phyloP scores from a whole-genome alignment of 345 rosid species.

The Populus tremula region DNA sequence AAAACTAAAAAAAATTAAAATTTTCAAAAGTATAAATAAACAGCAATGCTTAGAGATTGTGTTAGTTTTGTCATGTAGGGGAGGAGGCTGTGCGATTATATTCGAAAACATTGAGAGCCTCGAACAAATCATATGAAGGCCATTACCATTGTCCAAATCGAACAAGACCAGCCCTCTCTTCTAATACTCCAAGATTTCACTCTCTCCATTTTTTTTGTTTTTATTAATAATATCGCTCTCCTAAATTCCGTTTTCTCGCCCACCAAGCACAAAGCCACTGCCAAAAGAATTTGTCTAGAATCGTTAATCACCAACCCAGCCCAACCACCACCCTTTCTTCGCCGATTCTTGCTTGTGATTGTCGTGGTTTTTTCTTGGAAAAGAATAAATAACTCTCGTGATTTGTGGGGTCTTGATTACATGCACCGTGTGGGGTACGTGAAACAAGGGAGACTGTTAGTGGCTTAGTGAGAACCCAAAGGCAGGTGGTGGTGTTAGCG shows the following conservation, averaged over 20 bases:
- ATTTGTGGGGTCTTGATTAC: conserved; percentile 16
- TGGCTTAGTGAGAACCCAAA: not conserved
- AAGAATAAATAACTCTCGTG: conserved; percentile 9
- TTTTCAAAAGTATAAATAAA: too few relatives aligned
- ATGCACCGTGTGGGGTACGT: conserved; percentile 36
- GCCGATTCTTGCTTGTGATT: conserved; percentile 6
- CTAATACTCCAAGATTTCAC: conserved; percentile 2
- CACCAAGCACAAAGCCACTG: conserved; percentile 16
- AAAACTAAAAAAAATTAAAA: too few relatives aligned
- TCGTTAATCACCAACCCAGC: not conserved
- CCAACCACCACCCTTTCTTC: not conserved
- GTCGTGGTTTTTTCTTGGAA: not conserved
- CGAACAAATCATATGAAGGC: conserved; percentile 23
- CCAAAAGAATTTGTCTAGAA: not conserved
- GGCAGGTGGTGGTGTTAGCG: conserved; percentile 3
- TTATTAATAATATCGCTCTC: not conserved
- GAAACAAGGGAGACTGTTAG: conserved; percentile 1
- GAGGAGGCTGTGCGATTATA: not conserved
- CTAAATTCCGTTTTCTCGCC: conserved; percentile 10
- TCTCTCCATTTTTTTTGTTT: not conserved
- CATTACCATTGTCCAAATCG: conserved; percentile 31
- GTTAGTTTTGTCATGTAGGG: not conserved
- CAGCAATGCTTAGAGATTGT: not conserved
- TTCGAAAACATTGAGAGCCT: conserved; percentile 15
- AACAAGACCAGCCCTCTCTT: conserved; percentile 14